Percentiles rank a stretch among this genome's conserved stretches.
Conservation (phyloP, 2,329 filamentous ascomycete species). For the Xylariaceae sp. region DNA sequence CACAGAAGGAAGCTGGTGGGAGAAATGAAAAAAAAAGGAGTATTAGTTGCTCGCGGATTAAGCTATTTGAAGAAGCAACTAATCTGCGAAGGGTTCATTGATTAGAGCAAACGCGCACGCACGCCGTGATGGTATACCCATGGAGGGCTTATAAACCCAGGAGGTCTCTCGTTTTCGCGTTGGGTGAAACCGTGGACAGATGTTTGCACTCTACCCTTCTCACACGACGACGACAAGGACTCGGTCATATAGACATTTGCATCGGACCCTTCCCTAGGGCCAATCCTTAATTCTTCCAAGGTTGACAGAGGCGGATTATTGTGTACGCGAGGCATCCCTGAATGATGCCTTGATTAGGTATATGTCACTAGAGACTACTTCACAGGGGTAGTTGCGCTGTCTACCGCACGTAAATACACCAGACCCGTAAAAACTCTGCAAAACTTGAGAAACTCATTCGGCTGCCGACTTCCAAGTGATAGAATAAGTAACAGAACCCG, state of each 20-base stretch:
- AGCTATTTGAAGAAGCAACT: constrained; percentile 14
- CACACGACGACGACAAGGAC: constrained; percentile 12
- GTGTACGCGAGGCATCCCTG: constrained; percentile 17
- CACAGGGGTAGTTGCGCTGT: constrained; percentile 19
- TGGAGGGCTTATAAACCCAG: constrained; percentile 3
- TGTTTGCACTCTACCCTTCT: constrained; percentile 7
- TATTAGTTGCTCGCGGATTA: constrained; percentile 22
- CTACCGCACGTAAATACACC: constrained; percentile 23
- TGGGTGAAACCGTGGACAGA: constrained; percentile 8
- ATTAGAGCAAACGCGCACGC: constrained; percentile 11
- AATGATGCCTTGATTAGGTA: constrained; percentile 19
- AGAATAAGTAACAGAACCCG: too few species aligned
- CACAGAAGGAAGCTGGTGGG: constrained; percentile 19
- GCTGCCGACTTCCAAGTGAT: too few species aligned
- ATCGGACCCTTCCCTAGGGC: constrained; percentile 16
- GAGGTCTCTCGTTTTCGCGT: constrained; percentile 1
- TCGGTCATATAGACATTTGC: constrained; percentile 13
- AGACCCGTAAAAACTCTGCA: constrained; percentile 12
- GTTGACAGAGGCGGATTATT: constrained; percentile 28
- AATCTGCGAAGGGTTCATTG: constrained; percentile 12
- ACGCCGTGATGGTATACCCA: constrained; percentile 5
- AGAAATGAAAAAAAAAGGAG: constrained; percentile 21
- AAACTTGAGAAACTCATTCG: background rate
- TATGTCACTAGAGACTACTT: constrained; percentile 16
- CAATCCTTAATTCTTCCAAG: constrained; percentile 23